phyloP scores from a whole-genome alignment of 1,139 yeast species.

The Debaryomyces subglobosus region DNA sequence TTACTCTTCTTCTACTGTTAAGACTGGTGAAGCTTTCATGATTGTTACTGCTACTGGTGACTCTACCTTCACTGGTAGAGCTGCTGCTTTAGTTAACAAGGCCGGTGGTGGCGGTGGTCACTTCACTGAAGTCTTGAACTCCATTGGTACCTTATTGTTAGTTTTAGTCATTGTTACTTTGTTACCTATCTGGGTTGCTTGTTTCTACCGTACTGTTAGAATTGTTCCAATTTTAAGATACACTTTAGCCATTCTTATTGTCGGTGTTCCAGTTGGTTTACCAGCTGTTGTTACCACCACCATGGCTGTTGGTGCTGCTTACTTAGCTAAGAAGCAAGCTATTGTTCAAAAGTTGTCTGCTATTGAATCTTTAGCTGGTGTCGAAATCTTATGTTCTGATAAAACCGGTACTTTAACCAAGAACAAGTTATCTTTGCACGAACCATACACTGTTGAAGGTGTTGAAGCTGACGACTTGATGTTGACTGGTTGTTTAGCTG shows the following conservation, averaged over 20 bases:
- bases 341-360: conserved; percentile 98
- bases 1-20: conserved; percentile 94
- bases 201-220: conserved; percentile 91
- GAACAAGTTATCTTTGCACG: conserved; percentile 94
- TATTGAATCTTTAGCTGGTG: conserved; percentile 98
- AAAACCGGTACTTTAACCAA: conserved; percentile 99
- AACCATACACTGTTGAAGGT: conserved; percentile 99
- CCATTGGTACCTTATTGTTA: conserved; percentile 92
- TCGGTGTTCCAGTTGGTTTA: conserved; percentile 99
- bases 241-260: conserved; percentile 94
- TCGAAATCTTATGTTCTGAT: conserved; percentile 97
- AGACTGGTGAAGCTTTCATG: conserved; percentile 97
- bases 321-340: conserved; percentile 97
- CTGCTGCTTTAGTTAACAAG: conserved; percentile 95
- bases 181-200: conserved; percentile 89
- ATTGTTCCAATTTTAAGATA: conserved; percentile 92
- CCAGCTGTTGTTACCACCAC: conserved; percentile 99
- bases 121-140: conserved; percentile 96
- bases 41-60: conserved; percentile 96
- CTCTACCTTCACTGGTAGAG: conserved; percentile 89
- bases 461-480: conserved; percentile 96
- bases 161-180: conserved; percentile 88
- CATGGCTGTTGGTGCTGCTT: conserved; percentile 99
- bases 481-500: conserved; percentile 98
- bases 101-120: conserved; percentile 95